These are phyloP conservation scores for Diutina catenulata DNA, from an alignment of 1,139 yeast species.

Conservation along the genomic window DNA sequence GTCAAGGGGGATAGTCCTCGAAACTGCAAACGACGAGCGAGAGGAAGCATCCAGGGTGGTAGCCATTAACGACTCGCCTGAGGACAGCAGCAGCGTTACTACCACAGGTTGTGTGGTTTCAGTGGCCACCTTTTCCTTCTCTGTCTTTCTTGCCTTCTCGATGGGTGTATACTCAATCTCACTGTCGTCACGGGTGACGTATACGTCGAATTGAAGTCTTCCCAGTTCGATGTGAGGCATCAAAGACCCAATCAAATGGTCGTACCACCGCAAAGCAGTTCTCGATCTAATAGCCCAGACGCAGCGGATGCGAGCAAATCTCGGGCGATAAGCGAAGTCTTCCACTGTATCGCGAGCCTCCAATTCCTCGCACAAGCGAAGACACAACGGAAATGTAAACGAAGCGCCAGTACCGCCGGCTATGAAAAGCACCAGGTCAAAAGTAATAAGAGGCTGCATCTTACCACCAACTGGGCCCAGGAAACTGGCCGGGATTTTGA, in stretches of 20 bases:
- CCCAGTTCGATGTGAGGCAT: slow-evolving; percentile 16
- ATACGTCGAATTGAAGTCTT: slow-evolving; percentile 15
- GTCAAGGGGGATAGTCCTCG: background rate
- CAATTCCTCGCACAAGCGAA: slow-evolving; percentile 21
- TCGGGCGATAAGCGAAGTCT: slow-evolving; percentile 26
- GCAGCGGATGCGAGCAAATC: slow-evolving; percentile 16
- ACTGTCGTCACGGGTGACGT: slow-evolving; percentile 13
- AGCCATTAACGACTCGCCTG: background rate
- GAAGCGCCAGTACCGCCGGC: slow-evolving; percentile 38
- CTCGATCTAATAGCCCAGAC: slow-evolving; percentile 23
- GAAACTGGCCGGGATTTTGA: slow-evolving; percentile 21
- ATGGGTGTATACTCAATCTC: background rate
- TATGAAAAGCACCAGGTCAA: slow-evolving; percentile 29
- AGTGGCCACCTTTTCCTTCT: no score
- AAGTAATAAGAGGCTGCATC: slow-evolving; percentile 27
- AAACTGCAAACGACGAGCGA: no score
- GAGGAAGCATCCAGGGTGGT: background rate
- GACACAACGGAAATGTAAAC: slow-evolving; percentile 33
- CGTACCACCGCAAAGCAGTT: slow-evolving; percentile 25
- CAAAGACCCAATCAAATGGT: slow-evolving; percentile 20
- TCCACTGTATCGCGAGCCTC: slow-evolving; percentile 14
- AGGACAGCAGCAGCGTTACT: background rate
- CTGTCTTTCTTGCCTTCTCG: background rate
- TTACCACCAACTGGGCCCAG: slow-evolving; percentile 36
- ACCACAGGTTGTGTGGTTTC: background rate